Conservation (phyloP, 2,329 filamentous ascomycete species). For the Aphanocladium album region DNA sequence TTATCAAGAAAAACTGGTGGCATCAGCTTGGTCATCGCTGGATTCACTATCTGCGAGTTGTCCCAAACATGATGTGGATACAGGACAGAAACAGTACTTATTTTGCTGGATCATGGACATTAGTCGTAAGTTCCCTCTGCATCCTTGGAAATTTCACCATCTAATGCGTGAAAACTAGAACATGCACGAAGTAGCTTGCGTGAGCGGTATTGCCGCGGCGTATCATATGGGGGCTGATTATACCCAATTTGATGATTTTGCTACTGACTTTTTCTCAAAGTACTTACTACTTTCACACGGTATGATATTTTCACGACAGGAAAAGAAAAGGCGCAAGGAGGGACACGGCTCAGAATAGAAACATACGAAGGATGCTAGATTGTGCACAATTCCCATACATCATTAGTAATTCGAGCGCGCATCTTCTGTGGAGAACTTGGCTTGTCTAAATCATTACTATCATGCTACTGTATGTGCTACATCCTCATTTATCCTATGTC, state of each 20-base stretch:
- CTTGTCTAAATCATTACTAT: background rate
- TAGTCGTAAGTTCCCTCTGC: conserved; percentile 45
- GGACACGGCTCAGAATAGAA: background rate
- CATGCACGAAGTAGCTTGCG: conserved; percentile 65
- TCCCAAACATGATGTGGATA: conserved; percentile 68
- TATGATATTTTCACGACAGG: conserved; percentile 31
- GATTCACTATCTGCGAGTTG: conserved; percentile 59
- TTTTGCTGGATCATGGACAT: conserved; percentile 64
- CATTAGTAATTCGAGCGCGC: background rate
- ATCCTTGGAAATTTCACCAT: background rate
- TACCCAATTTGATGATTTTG: conserved; percentile 51
- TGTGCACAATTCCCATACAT: background rate
- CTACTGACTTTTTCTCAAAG: conserved; percentile 42
- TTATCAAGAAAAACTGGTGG: conserved; percentile 63
- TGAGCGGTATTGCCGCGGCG: conserved; percentile 66
- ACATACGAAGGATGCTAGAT: background rate
- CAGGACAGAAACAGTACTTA: conserved; percentile 59
- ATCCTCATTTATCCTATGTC: background rate
- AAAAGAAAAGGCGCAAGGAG: conserved; percentile 23
- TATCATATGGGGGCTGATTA: conserved; percentile 64
- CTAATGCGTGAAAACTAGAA: conserved; percentile 36
- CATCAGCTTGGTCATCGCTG: conserved; percentile 61
- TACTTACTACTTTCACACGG: conserved; percentile 43
- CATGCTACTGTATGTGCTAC: background rate
- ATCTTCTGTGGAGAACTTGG: background rate